Conservation (phyloP, 2,329 filamentous ascomycete genomes). For the Fusarium pseudoanthophilum region DNA sequence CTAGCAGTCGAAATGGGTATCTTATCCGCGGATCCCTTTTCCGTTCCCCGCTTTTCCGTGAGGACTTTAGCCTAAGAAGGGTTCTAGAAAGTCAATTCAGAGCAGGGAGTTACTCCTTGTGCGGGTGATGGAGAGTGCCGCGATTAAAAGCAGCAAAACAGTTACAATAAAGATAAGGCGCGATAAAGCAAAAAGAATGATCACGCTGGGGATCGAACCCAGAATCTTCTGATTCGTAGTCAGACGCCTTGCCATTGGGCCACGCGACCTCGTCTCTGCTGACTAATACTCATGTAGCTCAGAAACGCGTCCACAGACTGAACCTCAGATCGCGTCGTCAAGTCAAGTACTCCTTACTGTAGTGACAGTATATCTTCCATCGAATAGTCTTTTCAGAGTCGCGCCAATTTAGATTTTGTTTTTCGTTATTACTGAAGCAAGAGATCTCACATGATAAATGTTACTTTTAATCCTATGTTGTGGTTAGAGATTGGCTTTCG, state of each 20-base stretch:
- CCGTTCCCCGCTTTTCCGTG: background rate
- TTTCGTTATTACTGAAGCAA: too few species aligned
- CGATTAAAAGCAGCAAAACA: fast-evolving
- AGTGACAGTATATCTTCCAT: background rate
- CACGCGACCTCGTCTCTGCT: constrained; percentile 14
- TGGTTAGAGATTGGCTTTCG: too few species aligned
- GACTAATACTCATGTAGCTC: background rate
- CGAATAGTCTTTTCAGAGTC: fast-evolving
- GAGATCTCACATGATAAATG: too few species aligned
- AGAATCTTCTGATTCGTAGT: constrained; percentile 39
- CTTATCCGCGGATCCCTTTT: constrained; percentile 23
- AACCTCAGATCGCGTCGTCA: fast-evolving
- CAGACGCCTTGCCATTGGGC: constrained; percentile 37
- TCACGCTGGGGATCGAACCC: constrained; percentile 37
- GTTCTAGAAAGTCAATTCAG: background rate
- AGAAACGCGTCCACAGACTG: background rate
- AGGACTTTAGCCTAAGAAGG: constrained; percentile 4
- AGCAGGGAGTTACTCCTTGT: background rate
- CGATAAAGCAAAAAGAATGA: background rate
- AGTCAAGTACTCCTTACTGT: too few species aligned
- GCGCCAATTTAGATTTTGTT: too few species aligned
- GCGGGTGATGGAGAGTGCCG: background rate
- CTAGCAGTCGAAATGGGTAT: background rate
- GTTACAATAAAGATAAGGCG: fast-evolving
- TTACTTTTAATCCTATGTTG: too few species aligned